A percentile compares a stretch with the other conserved stretches of the same genome.
Evolutionary conservation across 2,329 filamentous ascomycete genomes (phyloP).

Genomic region (Rachicladosporium sp.): DNA sequence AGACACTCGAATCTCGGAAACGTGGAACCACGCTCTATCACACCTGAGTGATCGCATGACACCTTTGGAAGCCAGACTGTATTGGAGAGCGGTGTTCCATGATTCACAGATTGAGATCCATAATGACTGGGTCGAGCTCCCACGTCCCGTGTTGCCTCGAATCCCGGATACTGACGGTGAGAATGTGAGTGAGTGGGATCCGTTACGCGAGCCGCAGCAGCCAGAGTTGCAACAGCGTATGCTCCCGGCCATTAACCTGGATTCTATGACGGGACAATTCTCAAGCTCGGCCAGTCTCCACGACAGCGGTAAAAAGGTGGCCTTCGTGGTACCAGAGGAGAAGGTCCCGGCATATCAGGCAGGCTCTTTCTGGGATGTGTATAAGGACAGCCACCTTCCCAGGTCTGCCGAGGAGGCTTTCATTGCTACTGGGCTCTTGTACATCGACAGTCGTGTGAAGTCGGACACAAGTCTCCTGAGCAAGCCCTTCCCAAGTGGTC

Average conservation of each 20-base stretch:
- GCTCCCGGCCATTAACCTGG: slow-evolving; percentile 1
- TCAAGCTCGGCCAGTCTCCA: neutral
- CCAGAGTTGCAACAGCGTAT: too few relatives aligned
- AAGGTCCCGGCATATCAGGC: neutral
- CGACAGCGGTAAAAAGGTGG: neutral
- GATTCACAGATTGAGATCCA: neutral
- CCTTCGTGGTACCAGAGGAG: neutral
- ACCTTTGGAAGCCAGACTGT: slow-evolving; percentile 18
- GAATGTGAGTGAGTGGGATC: slow-evolving; percentile 13
- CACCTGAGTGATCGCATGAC: slow-evolving; percentile 12
- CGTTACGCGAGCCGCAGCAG: neutral
- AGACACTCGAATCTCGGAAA: too few relatives aligned
- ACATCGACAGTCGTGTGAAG: slow-evolving; percentile 18
- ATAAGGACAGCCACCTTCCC: too few relatives aligned
- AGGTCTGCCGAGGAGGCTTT: slow-evolving; percentile 16
- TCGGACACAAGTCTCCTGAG: slow-evolving; percentile 14
- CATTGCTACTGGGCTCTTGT: slow-evolving; percentile 23
- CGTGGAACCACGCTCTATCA: too few relatives aligned
- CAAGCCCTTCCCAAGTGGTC: slow-evolving; percentile 16
- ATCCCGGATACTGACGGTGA: slow-evolving; percentile 5
- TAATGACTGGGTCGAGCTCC: too few relatives aligned
- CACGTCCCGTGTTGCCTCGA: too few relatives aligned
- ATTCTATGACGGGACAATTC: slow-evolving; percentile 5
- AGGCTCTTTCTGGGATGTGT: slow-evolving; percentile 4
- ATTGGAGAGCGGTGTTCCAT: slow-evolving; percentile 16